A percentile compares a stretch with the other conserved stretches of the same genome.
These are phyloP conservation scores for Penicillium argentinense DNA, from an alignment of 495 filamentous ascomycete genomes.

Conservation along the genomic window DNA sequence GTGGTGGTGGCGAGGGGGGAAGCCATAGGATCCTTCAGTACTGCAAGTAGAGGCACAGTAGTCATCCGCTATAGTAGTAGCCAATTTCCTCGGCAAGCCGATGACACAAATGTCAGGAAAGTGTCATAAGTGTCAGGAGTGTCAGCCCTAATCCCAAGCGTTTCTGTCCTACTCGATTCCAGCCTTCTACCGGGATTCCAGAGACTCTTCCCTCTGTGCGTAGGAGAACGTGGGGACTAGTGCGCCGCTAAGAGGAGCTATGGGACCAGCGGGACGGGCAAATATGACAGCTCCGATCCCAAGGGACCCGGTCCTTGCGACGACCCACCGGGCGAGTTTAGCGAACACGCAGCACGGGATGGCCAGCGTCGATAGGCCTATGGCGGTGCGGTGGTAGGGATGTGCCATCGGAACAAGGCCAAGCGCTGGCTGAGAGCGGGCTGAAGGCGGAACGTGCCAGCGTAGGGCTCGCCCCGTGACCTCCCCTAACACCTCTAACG, in stretches of 20 bases:
- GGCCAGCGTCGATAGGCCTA: neutral
- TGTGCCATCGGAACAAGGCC: neutral
- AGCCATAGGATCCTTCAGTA: neutral
- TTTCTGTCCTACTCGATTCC: neutral
- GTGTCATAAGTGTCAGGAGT: neutral
- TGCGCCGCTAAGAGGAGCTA: slow-evolving; percentile 14
- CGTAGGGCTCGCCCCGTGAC: slow-evolving; percentile 21
- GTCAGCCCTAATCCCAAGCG: neutral
- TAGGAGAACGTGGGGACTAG: slow-evolving; percentile 26
- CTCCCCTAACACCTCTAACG: too few species aligned
- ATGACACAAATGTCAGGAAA: too few species aligned
- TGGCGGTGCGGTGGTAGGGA: slow-evolving; percentile 1
- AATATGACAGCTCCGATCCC: slow-evolving; percentile 44
- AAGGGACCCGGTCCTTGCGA: neutral
- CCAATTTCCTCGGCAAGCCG: too few species aligned
- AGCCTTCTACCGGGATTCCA: neutral
- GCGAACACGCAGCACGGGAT: slow-evolving; percentile 15
- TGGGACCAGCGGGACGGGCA: slow-evolving; percentile 20
- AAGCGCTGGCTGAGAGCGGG: too few species aligned
- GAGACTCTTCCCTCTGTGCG: neutral
- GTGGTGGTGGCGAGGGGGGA: neutral
- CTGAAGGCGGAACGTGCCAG: slow-evolving; percentile 21
- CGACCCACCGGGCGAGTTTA: slow-evolving; percentile 10
- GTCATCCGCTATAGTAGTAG: too few species aligned
- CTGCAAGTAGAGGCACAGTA: neutral